A percentile compares a stretch with the other conserved stretches of the same genome.
phyloP scores from a whole-genome alignment of 1,284 basidiomycete genomes.

The Amylostereum areolatum region DNA sequence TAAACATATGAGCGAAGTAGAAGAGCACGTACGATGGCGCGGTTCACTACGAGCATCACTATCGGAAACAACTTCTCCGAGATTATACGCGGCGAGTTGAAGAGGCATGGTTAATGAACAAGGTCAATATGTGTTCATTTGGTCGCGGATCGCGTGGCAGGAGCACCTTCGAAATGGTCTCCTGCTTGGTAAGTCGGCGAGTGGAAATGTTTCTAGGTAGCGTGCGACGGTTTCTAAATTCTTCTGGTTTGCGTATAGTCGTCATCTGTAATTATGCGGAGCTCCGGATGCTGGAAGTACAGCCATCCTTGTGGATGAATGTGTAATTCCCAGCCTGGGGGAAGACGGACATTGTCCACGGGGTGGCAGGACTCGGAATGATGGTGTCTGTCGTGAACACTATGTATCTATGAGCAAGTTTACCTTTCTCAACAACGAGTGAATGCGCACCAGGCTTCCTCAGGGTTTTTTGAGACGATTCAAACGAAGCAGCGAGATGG shows the following conservation, averaged over 20 bases:
- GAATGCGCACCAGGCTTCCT: too few species aligned
- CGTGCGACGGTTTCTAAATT: constrained; percentile 22
- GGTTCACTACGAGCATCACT: constrained; percentile 21
- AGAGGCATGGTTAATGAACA: constrained; percentile 35
- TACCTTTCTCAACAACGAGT: too few species aligned
- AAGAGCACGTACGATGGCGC: constrained; percentile 17
- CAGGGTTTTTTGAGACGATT: too few species aligned
- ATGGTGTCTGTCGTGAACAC: too few species aligned
- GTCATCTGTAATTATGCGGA: constrained; percentile 38
- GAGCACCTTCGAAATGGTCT: constrained; percentile 38
- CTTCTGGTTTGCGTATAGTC: constrained; percentile 34
- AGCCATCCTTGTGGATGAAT: constrained; percentile 38
- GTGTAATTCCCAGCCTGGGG: constrained; percentile 22
- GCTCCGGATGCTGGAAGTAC: constrained; percentile 37
- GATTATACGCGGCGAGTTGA: constrained; percentile 33
- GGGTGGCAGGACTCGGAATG: too few species aligned
- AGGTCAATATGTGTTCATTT: constrained; percentile 18
- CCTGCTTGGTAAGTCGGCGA: constrained; percentile 18
- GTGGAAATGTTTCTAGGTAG: constrained; percentile 21
- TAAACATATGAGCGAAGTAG: too few species aligned
- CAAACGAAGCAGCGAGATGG: too few species aligned
- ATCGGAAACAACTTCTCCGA: constrained; percentile 24
- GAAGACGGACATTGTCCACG: background rate
- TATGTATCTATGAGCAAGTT: too few species aligned
- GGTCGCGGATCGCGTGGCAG: constrained; percentile 14